Evolutionary conservation across 176 grass and related monocot species (phyloP).

Genomic region (Bolboschoenus planiculmis): DNA sequence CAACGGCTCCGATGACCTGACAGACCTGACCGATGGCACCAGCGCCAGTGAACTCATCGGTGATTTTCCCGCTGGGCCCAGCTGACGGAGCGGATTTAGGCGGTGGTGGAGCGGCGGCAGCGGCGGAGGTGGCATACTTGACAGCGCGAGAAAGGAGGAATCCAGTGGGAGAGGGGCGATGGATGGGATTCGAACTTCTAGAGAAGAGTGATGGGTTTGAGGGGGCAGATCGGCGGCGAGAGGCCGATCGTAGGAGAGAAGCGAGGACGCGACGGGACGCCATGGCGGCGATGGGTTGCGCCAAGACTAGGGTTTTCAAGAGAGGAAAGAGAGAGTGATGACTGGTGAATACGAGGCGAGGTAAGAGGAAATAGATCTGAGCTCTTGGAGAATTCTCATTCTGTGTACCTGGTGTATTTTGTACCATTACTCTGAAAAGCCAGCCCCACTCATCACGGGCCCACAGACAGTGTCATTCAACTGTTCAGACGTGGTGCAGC

Average conservation of each 20-base stretch:
- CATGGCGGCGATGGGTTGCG: conserved; percentile 49
- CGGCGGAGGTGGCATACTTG: conserved; percentile 43
- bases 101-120: conserved; percentile 21
- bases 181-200: conserved; percentile 16
- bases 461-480: not conserved
- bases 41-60: conserved; percentile 92
- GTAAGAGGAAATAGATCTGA: conserved; percentile 23
- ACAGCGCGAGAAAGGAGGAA: conserved; percentile 63
- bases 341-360: not conserved
- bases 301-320: conserved; percentile 43
- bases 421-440: not conserved
- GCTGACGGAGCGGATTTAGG: not conserved
- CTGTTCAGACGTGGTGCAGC: not conserved
- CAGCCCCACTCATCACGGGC: not conserved
- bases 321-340: conserved; percentile 31
- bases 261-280: conserved; percentile 74
- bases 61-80: conserved; percentile 61
- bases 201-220: conserved; percentile 21
- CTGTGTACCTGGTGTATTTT: not conserved
- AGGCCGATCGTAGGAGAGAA: conserved; percentile 57
- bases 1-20: conserved; percentile 97
- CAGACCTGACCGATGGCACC: conserved; percentile 84
- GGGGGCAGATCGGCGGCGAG: conserved; percentile 38
- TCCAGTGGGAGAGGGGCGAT: conserved; percentile 55
- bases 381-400: conserved; percentile 20